Conservation (phyloP, 805 yeast genomes). For the Lipomyces orientalis region DNA sequence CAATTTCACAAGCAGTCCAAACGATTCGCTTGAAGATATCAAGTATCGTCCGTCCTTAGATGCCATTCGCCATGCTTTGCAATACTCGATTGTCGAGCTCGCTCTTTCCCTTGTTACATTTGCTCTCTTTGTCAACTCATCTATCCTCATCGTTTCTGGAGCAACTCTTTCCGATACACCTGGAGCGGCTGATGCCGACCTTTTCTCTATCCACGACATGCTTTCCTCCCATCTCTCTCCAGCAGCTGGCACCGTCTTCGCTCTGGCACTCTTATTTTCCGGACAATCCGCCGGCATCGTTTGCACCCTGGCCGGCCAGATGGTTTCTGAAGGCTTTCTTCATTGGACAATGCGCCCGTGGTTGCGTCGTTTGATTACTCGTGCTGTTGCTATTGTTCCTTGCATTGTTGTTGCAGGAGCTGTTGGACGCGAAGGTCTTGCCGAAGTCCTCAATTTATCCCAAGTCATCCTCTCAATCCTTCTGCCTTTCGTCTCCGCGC, state of each 20-base stretch:
- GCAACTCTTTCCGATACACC: constrained; percentile 72
- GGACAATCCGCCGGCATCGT: constrained; percentile 93
- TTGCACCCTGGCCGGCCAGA: constrained; percentile 88
- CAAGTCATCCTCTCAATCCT: constrained; percentile 84
- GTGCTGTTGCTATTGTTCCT: constrained; percentile 80
- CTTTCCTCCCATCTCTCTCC: constrained; percentile 67
- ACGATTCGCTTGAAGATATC: constrained; percentile 36
- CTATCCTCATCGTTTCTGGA: constrained; percentile 83
- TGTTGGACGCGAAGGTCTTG: constrained; percentile 75
- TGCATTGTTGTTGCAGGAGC: constrained; percentile 73
- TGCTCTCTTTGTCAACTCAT: constrained; percentile 84
- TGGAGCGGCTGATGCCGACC: constrained; percentile 74
- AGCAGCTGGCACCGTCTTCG: constrained; percentile 82
- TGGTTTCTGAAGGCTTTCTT: constrained; percentile 89
- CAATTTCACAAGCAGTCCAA: constrained; percentile 51
- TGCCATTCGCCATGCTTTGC: constrained; percentile 76
- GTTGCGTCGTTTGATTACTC: constrained; percentile 76
- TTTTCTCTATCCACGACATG: constrained; percentile 74
- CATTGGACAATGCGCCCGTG: constrained; percentile 83
- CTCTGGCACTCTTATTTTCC: constrained; percentile 79
- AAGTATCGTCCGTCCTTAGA: constrained; percentile 69
- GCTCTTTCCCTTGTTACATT: constrained; percentile 72
- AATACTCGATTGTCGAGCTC: constrained; percentile 74
- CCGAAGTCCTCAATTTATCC: constrained; percentile 76
- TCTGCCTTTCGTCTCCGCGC: constrained; percentile 84